Conservation (phyloP, 352 stramenopile genomes). For the Pythium oligandrum region DNA sequence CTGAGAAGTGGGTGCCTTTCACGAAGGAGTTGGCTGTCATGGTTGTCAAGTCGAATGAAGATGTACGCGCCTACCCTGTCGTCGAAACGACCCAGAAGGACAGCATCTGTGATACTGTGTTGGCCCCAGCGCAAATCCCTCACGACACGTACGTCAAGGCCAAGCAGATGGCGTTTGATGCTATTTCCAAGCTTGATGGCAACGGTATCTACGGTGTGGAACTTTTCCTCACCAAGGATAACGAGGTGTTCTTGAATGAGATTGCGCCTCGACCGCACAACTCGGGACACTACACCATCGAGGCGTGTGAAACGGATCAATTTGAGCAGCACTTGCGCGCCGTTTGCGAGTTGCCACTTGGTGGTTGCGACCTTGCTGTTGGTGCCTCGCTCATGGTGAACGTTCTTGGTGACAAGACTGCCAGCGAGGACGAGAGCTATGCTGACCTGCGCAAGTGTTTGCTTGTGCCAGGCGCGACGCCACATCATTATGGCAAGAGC, state of each 20-base stretch:
- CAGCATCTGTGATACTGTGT: slow-evolving; percentile 96
- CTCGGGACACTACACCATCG: slow-evolving; percentile 99
- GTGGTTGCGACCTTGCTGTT: slow-evolving; percentile 89
- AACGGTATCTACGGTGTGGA: slow-evolving; percentile 96
- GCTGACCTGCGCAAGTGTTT: slow-evolving; percentile 56
- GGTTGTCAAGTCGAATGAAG: slow-evolving; percentile 85
- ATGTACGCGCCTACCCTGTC: slow-evolving; percentile 91
- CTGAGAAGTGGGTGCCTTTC: slow-evolving; percentile 97
- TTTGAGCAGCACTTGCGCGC: slow-evolving; percentile 98
- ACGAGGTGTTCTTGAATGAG: slow-evolving; percentile 94
- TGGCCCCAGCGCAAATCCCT: slow-evolving; percentile 85
- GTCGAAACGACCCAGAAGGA: slow-evolving; percentile 96
- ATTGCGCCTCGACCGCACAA: slow-evolving; percentile 97
- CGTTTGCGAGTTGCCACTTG: slow-evolving; percentile 92
- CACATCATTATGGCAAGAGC: slow-evolving; percentile 97
- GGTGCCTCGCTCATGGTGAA: slow-evolving; percentile 91
- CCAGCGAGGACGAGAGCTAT: slow-evolving; percentile 83
- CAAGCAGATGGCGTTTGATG: slow-evolving; percentile 48
- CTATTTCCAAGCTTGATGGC: slow-evolving; percentile 78
- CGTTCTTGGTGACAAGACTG: slow-evolving; percentile 64
- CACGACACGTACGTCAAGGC: slow-evolving; percentile 35
- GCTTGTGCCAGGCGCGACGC: slow-evolving; percentile 72
- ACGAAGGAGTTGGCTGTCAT: slow-evolving; percentile 96
- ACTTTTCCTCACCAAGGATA: slow-evolving; percentile 91
- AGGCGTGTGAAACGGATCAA: slow-evolving; percentile 96